phyloP scores from a whole-genome alignment of 495 filamentous ascomycete species.

The Xylona heveae region DNA sequence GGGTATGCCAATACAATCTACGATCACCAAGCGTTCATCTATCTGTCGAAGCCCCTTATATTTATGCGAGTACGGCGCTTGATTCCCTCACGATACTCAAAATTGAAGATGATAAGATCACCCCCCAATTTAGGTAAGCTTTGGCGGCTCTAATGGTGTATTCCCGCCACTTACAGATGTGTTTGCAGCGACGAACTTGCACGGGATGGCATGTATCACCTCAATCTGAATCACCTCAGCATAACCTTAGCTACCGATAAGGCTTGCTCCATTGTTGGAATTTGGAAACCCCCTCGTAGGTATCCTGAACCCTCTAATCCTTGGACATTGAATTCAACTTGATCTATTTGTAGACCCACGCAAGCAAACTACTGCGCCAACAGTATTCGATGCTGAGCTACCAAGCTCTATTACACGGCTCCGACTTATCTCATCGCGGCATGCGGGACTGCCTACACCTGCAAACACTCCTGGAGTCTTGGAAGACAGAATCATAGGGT shows the following conservation, averaged over 20 bases:
- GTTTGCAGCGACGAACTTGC: conserved; percentile 4
- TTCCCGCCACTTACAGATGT: too few species aligned
- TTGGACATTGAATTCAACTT: neutral
- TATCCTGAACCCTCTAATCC: conserved; percentile 9
- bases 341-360: neutral
- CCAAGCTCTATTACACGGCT: conserved; percentile 27
- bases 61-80: conserved; percentile 13
- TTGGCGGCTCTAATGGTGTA: too few species aligned
- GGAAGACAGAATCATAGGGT: conserved; percentile 31
- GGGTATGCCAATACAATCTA: conserved; percentile 6
- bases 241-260: conserved; percentile 21
- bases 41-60: conserved; percentile 8
- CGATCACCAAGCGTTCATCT: conserved; percentile 12
- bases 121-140: conserved; percentile 5
- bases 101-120: conserved; percentile 1
- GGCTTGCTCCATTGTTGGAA: conserved; percentile 23
- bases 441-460: conserved; percentile 11
- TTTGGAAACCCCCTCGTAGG: conserved; percentile 24
- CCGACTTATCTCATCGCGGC: conserved; percentile 18
- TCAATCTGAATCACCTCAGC: conserved; percentile 3
- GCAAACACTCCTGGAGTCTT: conserved; percentile 10
- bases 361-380: conserved; percentile 14
- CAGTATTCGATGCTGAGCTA: conserved; percentile 29
- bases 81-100: conserved; percentile 14
- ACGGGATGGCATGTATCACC: conserved; percentile 1